Base-by-base conservation (phyloP, 148 eudicot genomes). In the Pouteria glomerata region DNA sequence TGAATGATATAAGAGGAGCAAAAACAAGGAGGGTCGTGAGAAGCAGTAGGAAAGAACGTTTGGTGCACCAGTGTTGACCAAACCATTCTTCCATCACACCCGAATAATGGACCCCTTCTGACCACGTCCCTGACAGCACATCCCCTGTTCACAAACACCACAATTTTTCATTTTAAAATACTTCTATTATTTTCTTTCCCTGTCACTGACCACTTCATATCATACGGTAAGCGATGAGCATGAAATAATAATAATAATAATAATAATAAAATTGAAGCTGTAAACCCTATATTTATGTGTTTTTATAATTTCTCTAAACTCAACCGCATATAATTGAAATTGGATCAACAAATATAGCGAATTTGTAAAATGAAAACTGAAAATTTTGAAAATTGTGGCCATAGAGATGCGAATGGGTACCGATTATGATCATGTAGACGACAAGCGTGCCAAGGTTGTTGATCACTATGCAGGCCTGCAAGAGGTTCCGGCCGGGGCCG, bases 1-100 rank as follows among this genome's bases (percentile, higher is more conserved):
- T 89, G 76, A 92, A 85, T 16, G 90, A 89, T 62, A 85, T 74
- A 8, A 92, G 82, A 72, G 97, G 97, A 23, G 81, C 83, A 65
- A 92, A 79, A 55, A 92, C 89, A 51, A 83, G 57, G 33, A 88
- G 60, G 56, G 96, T 84, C 0, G 97, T 87, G 35, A 92, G 74
- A 66, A 92, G 83, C 72, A 92, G 75, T 73, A 85, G 71, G 66
- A 73, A 68, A 31, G 85, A 87, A 34, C 97, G 85, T 42, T 81
- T 78, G 29, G 78, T 88, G 96, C 90, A 86, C 97, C 90, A 89
- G 55, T 81, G 81, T 18, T 78, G 77, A 23, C 96, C 97, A 86
- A 92, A 85, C 97, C 97, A 92, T 75, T 84, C 89, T 78, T 92
- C 92, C 73, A 89, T 63, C 70, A 92, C 72, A 24, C 97, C 97